These are phyloP conservation scores for Phytopythium ostracodes DNA, from an alignment of 352 stramenopile species.

Conservation along the genomic window DNA sequence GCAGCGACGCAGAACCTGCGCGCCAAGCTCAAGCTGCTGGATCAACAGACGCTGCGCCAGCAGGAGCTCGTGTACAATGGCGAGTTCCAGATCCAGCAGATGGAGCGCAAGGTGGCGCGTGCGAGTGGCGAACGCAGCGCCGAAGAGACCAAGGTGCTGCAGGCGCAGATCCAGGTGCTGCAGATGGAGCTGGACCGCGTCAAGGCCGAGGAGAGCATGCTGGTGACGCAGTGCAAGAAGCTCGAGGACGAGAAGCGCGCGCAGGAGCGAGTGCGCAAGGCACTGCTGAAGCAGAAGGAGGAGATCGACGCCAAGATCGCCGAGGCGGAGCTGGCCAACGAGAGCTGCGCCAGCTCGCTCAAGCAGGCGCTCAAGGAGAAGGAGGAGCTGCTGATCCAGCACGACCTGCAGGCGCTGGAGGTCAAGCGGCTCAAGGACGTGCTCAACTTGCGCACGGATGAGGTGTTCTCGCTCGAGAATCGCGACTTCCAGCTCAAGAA, in stretches of 20 bases:
- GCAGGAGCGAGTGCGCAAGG: slow-evolving; percentile 73
- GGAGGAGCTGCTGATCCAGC: slow-evolving; percentile 91
- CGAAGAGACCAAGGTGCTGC: slow-evolving; percentile 92
- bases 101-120: slow-evolving; percentile 93
- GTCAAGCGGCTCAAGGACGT: slow-evolving; percentile 89
- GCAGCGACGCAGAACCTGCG: slow-evolving; percentile 84
- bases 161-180: slow-evolving; percentile 88
- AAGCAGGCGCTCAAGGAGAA: slow-evolving; percentile 82
- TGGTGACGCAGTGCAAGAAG: slow-evolving; percentile 90
- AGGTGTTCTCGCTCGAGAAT: slow-evolving; percentile 94
- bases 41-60: slow-evolving; percentile 86
- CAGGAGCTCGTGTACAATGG: slow-evolving; percentile 95
- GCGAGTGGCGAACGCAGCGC: slow-evolving; percentile 91
- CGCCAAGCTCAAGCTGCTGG: slow-evolving; percentile 90
- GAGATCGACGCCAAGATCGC: slow-evolving; percentile 80
- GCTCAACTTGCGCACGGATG: slow-evolving; percentile 85
- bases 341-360: slow-evolving; percentile 79
- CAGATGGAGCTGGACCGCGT: slow-evolving; percentile 88
- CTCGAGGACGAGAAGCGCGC: slow-evolving; percentile 89
- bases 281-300: slow-evolving; percentile 68
- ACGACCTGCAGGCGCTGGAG: slow-evolving; percentile 94
- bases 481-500: slow-evolving; percentile 91
- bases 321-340: slow-evolving; percentile 90
- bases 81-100: slow-evolving; percentile 97
- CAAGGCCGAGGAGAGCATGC: slow-evolving; percentile 87